phyloP scores from a whole-genome alignment of 192 early-diverging fungal genomes.

The Coemansia sp. region DNA sequence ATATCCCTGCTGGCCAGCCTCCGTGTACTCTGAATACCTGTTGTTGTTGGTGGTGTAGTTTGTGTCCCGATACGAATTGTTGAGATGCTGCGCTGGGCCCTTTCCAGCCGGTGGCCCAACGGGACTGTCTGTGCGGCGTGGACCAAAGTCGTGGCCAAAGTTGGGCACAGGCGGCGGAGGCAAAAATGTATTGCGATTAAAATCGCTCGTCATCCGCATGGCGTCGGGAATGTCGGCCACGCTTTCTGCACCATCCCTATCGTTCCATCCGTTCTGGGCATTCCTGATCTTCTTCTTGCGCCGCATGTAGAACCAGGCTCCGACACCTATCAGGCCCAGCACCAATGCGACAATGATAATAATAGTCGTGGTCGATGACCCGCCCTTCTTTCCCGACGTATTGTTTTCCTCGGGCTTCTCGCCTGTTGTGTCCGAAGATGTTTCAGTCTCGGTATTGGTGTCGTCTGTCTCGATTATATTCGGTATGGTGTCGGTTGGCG shows the following conservation, averaged over 20 bases:
- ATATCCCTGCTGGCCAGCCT: not conserved
- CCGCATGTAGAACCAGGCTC: slow-evolving; percentile 1
- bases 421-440: not conserved
- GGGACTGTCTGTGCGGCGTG: not conserved
- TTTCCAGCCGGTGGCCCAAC: not conserved
- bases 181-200: not conserved
- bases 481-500: not conserved
- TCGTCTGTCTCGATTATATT: not conserved
- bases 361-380: not conserved
- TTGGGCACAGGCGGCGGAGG: not conserved
- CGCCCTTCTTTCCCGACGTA: not conserved
- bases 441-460: not conserved
- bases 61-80: not conserved
- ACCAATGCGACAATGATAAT: not conserved
- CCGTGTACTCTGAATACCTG: not conserved
- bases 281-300: not conserved
- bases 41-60: not conserved
- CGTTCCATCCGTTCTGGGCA: not conserved
- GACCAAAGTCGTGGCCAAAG: not conserved
- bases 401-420: not conserved
- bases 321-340: not conserved
- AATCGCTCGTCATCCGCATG: not conserved
- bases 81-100: not conserved
- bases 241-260: not conserved
- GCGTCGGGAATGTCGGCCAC: not conserved